Base-by-base conservation (phyloP, 352 stramenopile genomes). In the Halophytophthora polymorphica region DNA sequence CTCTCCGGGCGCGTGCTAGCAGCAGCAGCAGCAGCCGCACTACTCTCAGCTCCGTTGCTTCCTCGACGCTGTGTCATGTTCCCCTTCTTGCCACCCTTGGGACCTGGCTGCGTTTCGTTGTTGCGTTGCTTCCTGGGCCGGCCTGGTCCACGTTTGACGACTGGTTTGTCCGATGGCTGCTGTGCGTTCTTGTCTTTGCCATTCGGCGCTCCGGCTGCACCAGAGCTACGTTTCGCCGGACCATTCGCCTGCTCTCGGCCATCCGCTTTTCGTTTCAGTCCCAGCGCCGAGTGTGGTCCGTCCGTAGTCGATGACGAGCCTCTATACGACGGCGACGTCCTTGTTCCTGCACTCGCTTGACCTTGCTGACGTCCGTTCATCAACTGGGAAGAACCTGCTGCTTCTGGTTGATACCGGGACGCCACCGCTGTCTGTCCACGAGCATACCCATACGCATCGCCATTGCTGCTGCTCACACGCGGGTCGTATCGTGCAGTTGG, bases 261-360 rank as follows among this genome's bases (percentile, higher is more conserved):
- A 52, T 53, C 58, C 49, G 49, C 35, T 39, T 52, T 59, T 15
- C 36, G 61, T 34, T 61, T 69, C 10, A 21, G 38, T 45, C 40
- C 0, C 37, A 54, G 35, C 12, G 28, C n/a, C 19, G 42, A 28
- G 13, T 23, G 4, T n/a, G 36, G 19, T 6, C 42, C 42, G 23
- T 56, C 44, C 13, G 45, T 31, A 25, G 41, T 61, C 2, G 53
- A 54, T 13, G 46, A 59, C 39, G 58, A 44, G 31, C 61, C 53
- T 28, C 57, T 40, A 22, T 67, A 61, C 10, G 28, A 13, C 15
- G 42, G 17, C 25, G 10, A 17, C 13, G 18, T 21, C 29, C 35
- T 39, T 33, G 3, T 23, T 33, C 52, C 14, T 23, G 28, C 56
- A 35, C 54, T 41, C 15, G 38, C 3, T 58, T 57, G 38, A 19